Evolutionary conservation across 2,329 filamentous ascomycete genomes (phyloP), one percentile per base, ranked within the genome.

Genomic region (Aschersonia sp.): DNA sequence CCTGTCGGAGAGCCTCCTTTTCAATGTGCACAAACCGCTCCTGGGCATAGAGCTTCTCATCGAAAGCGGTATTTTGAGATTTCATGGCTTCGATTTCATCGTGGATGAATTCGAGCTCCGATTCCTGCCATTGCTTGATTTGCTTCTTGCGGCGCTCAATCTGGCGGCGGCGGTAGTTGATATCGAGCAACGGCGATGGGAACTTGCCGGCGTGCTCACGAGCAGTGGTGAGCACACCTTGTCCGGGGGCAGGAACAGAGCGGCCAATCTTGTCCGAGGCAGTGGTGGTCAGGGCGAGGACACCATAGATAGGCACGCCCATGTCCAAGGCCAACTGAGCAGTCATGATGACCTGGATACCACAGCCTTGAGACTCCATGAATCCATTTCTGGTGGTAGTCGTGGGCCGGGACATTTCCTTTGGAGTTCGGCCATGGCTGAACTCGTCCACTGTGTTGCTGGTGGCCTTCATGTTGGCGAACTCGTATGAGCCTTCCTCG

Each of bases 381-480:
- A 98, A 98, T 46, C 92, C 92, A 59, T 89, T 92, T 67, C 92
- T 79, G 52, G 92, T 98, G 4, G 92, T 98, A 43, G 92, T 98
- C 5, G 89, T 94, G 5, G 92, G 92, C 52, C 92, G 84, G 32
- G 94, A 98, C 92, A 98, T 98, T 68, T 98, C 92, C 66, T 83
- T 80, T 10, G 92, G 90, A 45, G 92, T 97, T 55, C 92, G 87
- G 44, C 92, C 92, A 60, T 97, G 92, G 8, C 82, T 87, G 57
- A 98, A 87, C 66, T 98, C 94, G 56, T 97, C 89, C 51, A 95
- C 84, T 30, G 90, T 89, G 62, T 97, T 98, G 77, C 89, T 95
- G 48, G 92, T 98, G 50, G 92, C 92, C 70, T 95, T 94, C 92
- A 98, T 98, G 74, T 98, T 98, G 73, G 92, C 92, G 65, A 98